Conservation (phyloP, 257 asterid species). For the Anisodus acutangulus region DNA sequence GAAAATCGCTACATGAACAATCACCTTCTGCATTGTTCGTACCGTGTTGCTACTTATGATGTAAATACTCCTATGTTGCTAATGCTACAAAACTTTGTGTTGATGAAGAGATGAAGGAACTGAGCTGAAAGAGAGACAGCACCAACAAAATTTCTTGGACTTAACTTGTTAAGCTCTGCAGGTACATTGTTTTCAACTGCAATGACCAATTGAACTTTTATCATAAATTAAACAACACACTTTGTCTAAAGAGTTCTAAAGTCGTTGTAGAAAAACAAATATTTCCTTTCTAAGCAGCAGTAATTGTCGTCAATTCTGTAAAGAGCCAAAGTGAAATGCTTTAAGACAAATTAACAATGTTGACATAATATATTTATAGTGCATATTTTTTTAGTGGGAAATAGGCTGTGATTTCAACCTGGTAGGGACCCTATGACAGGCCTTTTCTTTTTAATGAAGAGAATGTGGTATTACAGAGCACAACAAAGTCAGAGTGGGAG, state of each 20-base stretch:
- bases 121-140: conserved; percentile 6
- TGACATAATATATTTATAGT: conserved; percentile 27
- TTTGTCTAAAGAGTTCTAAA: background rate
- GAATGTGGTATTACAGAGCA: conserved; percentile 41
- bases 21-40: conserved; percentile 40
- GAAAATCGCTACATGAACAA: conserved; percentile 37
- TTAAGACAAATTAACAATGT: conserved; percentile 45
- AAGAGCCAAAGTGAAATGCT: conserved; percentile 46
- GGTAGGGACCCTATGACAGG: conserved; percentile 56
- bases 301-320: conserved; percentile 36
- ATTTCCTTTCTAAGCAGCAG: conserved; percentile 34
- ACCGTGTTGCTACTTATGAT: conserved; percentile 30
- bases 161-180: background rate
- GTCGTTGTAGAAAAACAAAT: conserved; percentile 6
- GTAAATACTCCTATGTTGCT: background rate
- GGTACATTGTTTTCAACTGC: conserved; percentile 19
- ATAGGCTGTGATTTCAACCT: conserved; percentile 43
- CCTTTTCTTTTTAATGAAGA: conserved; percentile 52
- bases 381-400: conserved; percentile 34
- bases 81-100: conserved; percentile 27
- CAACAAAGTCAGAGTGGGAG: conserved; percentile 45
- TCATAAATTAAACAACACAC: background rate
- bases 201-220: background rate
- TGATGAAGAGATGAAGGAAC: background rate
- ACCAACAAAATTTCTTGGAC: background rate